Evolutionary conservation across 495 filamentous ascomycete genomes (phyloP).

Genomic region (Articulospora tetracladia): DNA sequence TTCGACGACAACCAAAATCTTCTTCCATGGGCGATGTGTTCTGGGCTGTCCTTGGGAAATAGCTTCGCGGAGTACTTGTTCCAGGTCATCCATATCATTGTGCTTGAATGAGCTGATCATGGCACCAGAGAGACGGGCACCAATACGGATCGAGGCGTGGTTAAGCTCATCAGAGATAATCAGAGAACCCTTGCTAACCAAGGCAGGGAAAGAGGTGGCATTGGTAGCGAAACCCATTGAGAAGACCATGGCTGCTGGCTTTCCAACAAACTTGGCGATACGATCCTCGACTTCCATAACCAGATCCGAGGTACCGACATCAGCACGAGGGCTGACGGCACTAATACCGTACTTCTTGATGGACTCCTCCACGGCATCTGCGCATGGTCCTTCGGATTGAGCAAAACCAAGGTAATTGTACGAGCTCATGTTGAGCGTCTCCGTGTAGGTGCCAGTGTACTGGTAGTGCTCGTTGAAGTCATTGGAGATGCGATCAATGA

Average conservation of each 20-base stretch:
- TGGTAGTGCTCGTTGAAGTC: conserved; percentile 88
- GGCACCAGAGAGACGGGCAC: conserved; percentile 87
- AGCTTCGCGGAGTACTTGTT: conserved; percentile 77
- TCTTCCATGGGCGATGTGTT: conserved; percentile 97
- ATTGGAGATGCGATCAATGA: conserved; percentile 81
- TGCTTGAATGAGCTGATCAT: conserved; percentile 96
- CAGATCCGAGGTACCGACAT: conserved; percentile 84
- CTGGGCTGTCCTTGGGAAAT: conserved; percentile 96
- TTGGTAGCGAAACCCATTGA: conserved; percentile 99
- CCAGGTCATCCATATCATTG: conserved; percentile 88
- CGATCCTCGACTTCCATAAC: conserved; percentile 84
- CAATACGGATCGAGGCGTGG: conserved; percentile 94
- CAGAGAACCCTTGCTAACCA: conserved; percentile 87
- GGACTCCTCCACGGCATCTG: conserved; percentile 83
- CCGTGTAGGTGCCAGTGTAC: conserved; percentile 84
- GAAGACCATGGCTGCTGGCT: conserved; percentile 91
- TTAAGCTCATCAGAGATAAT: conserved; percentile 97
- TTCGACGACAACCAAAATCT: conserved; percentile 94
- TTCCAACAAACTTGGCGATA: conserved; percentile 87
- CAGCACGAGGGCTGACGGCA: conserved; percentile 72
- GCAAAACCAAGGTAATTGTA: conserved; percentile 99
- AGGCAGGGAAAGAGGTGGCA: conserved; percentile 80
- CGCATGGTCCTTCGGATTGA: conserved; percentile 95
- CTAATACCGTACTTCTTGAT: conserved; percentile 82
- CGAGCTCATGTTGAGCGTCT: conserved; percentile 96